A percentile compares a stretch with the other conserved stretches of the same genome.
These are phyloP conservation scores for Papiliotrema laurentii DNA, from an alignment of 1,284 basidiomycete species.

Conservation along the genomic window DNA sequence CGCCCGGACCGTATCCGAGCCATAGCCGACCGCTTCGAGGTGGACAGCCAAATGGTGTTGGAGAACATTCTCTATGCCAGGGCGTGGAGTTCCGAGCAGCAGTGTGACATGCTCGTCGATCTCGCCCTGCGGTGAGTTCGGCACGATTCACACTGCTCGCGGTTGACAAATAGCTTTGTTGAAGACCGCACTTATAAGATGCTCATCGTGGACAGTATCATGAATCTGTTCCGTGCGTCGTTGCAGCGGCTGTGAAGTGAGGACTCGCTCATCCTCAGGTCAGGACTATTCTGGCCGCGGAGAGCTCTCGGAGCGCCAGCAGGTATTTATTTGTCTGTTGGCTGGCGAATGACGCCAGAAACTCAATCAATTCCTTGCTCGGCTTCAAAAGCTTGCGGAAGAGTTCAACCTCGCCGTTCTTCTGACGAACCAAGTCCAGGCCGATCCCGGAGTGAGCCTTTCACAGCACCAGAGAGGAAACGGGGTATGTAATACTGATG, in stretches of 20 bases:
- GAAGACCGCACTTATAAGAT: slow-evolving; percentile 48
- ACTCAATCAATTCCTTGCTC: slow-evolving; percentile 73
- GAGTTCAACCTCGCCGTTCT: slow-evolving; percentile 78
- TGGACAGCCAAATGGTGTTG: slow-evolving; percentile 76
- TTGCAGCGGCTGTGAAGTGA: neutral
- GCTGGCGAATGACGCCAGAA: slow-evolving; percentile 37
- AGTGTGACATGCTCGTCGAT: slow-evolving; percentile 44
- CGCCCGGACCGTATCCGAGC: slow-evolving; percentile 82
- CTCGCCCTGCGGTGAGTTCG: slow-evolving; percentile 40
- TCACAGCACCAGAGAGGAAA: slow-evolving; percentile 6
- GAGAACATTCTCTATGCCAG: slow-evolving; percentile 53
- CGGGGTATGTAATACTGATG: neutral
- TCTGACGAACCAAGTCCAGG: slow-evolving; percentile 81
- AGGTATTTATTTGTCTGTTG: slow-evolving; percentile 42
- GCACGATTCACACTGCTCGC: neutral
- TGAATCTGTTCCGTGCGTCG: slow-evolving; percentile 75
- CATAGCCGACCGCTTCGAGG: slow-evolving; percentile 85
- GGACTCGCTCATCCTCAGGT: slow-evolving; percentile 20
- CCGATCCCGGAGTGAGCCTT: slow-evolving; percentile 69
- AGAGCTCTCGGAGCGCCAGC: slow-evolving; percentile 85
- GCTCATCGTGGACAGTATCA: slow-evolving; percentile 72
- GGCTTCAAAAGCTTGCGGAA: slow-evolving; percentile 83
- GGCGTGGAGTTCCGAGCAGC: slow-evolving; percentile 46
- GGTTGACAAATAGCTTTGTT: slow-evolving; percentile 33
- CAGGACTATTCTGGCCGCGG: slow-evolving; percentile 88